phyloP scores from a whole-genome alignment of 2,329 filamentous ascomycete genomes.

The Talaromyces albobiverticillius region DNA sequence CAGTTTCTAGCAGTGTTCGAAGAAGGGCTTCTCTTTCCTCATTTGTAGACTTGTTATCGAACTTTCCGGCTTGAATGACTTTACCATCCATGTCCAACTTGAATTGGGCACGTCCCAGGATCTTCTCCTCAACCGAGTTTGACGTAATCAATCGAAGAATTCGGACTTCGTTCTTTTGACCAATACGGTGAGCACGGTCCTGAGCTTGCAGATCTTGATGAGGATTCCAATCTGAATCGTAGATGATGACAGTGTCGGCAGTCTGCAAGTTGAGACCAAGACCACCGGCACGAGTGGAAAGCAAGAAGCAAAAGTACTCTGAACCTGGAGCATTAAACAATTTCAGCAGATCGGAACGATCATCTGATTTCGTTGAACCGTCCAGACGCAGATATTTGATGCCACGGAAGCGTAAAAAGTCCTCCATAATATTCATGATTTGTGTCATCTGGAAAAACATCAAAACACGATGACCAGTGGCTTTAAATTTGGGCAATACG shows the following conservation, averaged over 20 bases:
- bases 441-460: slow-evolving; percentile 99
- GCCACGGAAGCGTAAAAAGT: slow-evolving; percentile 82
- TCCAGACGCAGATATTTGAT: slow-evolving; percentile 88
- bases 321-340: slow-evolving; percentile 88
- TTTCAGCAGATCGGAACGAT: slow-evolving; percentile 84
- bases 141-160: slow-evolving; percentile 94
- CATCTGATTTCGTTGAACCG: slow-evolving; percentile 95
- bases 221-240: slow-evolving; percentile 99
- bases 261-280: slow-evolving; percentile 95
- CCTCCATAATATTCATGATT: slow-evolving; percentile 99
- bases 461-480: slow-evolving; percentile 86
- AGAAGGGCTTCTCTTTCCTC: slow-evolving; percentile 97
- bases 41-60: slow-evolving; percentile 98
- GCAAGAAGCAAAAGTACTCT: slow-evolving; percentile 93
- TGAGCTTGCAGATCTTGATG: slow-evolving; percentile 98
- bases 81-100: slow-evolving; percentile 99
- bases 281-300: slow-evolving; percentile 98
- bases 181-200: slow-evolving; percentile 99
- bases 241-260: slow-evolving; percentile 98
- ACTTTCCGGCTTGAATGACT: slow-evolving; percentile 98
- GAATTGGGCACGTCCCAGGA: slow-evolving; percentile 91
- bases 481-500: slow-evolving; percentile 87
- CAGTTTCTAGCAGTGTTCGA: slow-evolving; percentile 83
- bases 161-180: slow-evolving; percentile 98
- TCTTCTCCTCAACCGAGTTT: slow-evolving; percentile 98